Conservation (phyloP, 1,139 yeast species). For the Wickerhamomyces sp. region DNA sequence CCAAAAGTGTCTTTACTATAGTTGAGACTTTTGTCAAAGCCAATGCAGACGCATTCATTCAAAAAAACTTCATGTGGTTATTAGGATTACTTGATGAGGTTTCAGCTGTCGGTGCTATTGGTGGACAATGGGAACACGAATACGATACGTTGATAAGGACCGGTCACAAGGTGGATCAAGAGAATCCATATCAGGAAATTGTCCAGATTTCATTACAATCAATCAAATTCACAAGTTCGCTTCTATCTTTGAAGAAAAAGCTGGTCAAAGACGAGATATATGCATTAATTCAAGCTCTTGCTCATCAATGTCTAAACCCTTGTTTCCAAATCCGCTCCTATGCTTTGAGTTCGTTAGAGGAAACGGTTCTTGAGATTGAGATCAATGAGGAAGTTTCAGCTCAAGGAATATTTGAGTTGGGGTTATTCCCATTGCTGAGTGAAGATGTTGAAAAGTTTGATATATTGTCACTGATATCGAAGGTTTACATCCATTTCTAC, state of each 20-base stretch:
- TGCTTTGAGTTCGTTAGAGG: constrained; percentile 55
- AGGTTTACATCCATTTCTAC: constrained; percentile 62
- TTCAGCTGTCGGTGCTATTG: constrained; percentile 77
- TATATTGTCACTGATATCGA: constrained; percentile 62
- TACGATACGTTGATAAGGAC: constrained; percentile 37
- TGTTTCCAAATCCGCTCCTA: constrained; percentile 68
- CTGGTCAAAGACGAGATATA: constrained; percentile 33
- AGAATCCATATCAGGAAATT: constrained; percentile 47
- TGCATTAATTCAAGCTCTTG: constrained; percentile 70
- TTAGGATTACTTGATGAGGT: constrained; percentile 75
- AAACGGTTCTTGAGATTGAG: constrained; percentile 35
- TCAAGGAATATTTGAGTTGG: constrained; percentile 61
- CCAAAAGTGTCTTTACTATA: constrained; percentile 45
- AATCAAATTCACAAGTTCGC: constrained; percentile 51
- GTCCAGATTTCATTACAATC: constrained; percentile 59
- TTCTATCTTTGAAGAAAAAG: constrained; percentile 29
- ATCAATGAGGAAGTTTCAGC: constrained; percentile 35
- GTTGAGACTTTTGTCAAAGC: constrained; percentile 40
- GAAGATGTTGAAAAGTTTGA: constrained; percentile 66
- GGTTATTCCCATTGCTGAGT: constrained; percentile 68
- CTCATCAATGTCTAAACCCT: constrained; percentile 86
- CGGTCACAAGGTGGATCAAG: constrained; percentile 39
- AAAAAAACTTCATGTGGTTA: constrained; percentile 54
- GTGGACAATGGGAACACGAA: constrained; percentile 71
- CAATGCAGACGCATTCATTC: constrained; percentile 21